A percentile compares a stretch with the other conserved stretches of the same genome.
Evolutionary conservation across 371 early-diverging fungal genomes (phyloP).

Genomic region (Lichtheimia ramosa): DNA sequence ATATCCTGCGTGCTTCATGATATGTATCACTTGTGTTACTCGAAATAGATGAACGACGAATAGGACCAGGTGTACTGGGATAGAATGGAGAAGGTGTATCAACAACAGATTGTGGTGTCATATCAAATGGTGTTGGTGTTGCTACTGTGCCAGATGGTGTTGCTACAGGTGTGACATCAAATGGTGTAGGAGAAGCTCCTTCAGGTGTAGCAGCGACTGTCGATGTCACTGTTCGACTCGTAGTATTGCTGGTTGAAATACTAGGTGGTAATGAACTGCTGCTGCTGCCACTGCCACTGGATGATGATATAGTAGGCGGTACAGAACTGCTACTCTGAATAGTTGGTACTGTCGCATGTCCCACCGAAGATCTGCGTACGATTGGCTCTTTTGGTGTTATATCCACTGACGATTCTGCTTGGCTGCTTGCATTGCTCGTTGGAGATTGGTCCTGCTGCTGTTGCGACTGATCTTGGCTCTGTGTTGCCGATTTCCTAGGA

Average conservation of each 20-base stretch:
- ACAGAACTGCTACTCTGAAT: too few relatives aligned
- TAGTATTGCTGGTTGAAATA: too few relatives aligned
- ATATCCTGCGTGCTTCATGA: background rate
- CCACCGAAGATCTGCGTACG: too few relatives aligned
- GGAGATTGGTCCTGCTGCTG: background rate
- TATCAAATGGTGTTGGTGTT: background rate
- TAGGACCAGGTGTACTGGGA: too few relatives aligned
- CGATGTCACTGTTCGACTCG: too few relatives aligned
- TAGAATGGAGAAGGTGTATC: conserved; percentile 1
- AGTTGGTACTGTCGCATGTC: too few relatives aligned
- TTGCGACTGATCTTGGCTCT: background rate
- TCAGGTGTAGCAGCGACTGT: background rate
- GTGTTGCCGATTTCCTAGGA: conserved; percentile 3
- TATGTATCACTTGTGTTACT: background rate
- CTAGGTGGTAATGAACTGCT: too few relatives aligned
- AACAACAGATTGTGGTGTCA: background rate
- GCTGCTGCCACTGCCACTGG: too few relatives aligned
- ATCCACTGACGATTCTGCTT: background rate
- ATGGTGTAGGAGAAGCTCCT: background rate
- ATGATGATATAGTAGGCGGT: too few relatives aligned
- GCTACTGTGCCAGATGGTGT: background rate
- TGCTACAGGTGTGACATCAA: background rate
- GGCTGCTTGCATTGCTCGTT: too few relatives aligned
- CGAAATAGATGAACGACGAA: too few relatives aligned
- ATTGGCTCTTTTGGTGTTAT: background rate